Evolutionary conservation across 2,329 filamentous ascomycete species (phyloP).

Genomic region (Endothia cerciana): DNA sequence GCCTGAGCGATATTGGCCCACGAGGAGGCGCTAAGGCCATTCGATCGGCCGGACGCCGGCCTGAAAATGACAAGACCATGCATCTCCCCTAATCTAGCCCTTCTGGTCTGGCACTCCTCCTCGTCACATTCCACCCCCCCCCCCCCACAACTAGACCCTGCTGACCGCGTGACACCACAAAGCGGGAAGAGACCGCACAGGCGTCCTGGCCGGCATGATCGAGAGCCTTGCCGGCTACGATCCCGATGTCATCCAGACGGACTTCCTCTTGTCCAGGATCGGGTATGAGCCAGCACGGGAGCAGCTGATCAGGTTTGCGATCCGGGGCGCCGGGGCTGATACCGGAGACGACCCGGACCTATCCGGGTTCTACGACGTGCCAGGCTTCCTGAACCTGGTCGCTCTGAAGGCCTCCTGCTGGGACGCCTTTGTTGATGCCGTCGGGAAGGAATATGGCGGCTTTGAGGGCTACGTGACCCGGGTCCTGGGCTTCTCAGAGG

Average conservation of each 20-base stretch:
- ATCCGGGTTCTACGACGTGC: conserved; percentile 38
- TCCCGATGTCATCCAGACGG: conserved; percentile 46
- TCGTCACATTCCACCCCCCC: not conserved
- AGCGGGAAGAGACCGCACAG: conserved; percentile 61
- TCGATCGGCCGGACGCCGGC: too few relatives aligned
- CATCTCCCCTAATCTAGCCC: too few relatives aligned
- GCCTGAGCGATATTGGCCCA: not conserved
- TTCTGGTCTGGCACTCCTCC: not conserved
- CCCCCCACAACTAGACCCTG: not conserved
- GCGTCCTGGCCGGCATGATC: conserved; percentile 55
- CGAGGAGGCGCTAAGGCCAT: too few relatives aligned
- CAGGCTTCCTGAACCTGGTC: conserved; percentile 54
- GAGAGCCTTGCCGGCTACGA: conserved; percentile 53
- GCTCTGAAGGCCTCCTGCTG: conserved; percentile 50
- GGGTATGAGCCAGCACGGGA: conserved; percentile 56
- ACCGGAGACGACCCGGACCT: conserved; percentile 39
- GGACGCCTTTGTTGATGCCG: conserved; percentile 48
- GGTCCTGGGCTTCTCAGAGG: conserved; percentile 49
- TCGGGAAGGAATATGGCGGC: conserved; percentile 50
- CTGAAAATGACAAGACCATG: too few relatives aligned
- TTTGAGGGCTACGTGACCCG: conserved; percentile 53
- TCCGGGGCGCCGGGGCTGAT: conserved; percentile 30
- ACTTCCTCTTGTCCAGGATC: conserved; percentile 59
- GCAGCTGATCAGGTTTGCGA: conserved; percentile 48
- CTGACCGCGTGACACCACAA: not conserved